Conservation (phyloP, 345 rosid genomes). For the Toxicodendron radicans region DNA sequence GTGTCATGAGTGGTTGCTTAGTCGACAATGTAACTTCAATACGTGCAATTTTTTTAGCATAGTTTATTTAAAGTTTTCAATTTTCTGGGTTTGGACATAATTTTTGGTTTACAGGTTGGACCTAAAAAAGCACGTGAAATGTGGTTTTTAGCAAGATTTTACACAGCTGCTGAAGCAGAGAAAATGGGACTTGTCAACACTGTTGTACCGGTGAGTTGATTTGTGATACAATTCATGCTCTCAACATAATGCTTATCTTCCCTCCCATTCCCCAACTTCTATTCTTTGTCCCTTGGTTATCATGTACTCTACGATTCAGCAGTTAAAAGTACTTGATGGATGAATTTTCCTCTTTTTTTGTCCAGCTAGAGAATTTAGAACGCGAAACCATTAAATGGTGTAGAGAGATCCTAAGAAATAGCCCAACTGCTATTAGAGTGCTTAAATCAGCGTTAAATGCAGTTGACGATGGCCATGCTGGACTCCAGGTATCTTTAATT, state of each 20-base stretch:
- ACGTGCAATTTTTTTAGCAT: not conserved
- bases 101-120: constrained; percentile 54
- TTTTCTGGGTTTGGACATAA: not conserved
- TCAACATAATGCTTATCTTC: not conserved
- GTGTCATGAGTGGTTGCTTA: not conserved
- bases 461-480: constrained; percentile 91
- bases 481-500: constrained; percentile 61
- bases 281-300: not conserved
- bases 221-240: not conserved
- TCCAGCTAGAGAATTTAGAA: constrained; percentile 77
- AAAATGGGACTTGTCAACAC: constrained; percentile 93
- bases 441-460: constrained; percentile 93
- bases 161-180: constrained; percentile 84
- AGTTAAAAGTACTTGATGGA: not conserved
- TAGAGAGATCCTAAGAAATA: constrained; percentile 80
- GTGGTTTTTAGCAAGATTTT: constrained; percentile 93
- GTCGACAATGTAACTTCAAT: not conserved
- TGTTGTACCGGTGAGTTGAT: constrained; percentile 73
- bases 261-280: not conserved
- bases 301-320: not conserved
- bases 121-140: constrained; percentile 94
- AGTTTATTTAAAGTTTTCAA: not conserved
- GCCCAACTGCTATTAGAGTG: constrained; percentile 90
- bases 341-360: not conserved
- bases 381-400: constrained; percentile 90